A percentile compares a stretch with the other conserved stretches of the same genome.
Evolutionary conservation across 2,329 filamentous ascomycete genomes (phyloP).

Genomic region (Diaporthe capsici): DNA sequence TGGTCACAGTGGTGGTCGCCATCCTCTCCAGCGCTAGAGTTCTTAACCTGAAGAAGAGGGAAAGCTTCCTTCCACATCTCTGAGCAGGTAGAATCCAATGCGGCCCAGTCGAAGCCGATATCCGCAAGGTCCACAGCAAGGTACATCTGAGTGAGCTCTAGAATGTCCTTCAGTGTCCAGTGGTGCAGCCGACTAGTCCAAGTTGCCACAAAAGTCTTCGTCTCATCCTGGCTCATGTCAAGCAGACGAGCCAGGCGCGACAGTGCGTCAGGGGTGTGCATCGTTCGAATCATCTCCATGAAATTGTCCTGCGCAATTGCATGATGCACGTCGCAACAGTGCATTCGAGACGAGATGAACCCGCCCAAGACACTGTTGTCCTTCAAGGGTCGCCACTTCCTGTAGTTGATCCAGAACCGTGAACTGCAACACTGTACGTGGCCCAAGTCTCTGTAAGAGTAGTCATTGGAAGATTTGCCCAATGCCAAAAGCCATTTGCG

Average conservation of each 20-base stretch:
- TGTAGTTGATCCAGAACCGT: background rate
- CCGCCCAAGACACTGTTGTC: conserved; percentile 14
- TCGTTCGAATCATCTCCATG: conserved; percentile 20
- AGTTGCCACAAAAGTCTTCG: conserved; percentile 1
- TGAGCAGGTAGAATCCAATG: background rate
- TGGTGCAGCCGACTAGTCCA: conserved; percentile 25
- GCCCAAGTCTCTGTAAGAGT: conserved; percentile 10
- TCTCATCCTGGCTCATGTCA: background rate
- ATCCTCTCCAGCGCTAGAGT: background rate
- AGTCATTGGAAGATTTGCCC: background rate
- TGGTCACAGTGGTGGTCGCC: background rate
- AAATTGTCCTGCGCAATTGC: background rate
- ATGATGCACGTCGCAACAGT: background rate
- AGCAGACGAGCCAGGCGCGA: background rate
- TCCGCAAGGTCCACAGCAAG: conserved; percentile 29
- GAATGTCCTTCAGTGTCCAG: conserved; percentile 25
- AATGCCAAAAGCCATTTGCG: conserved; percentile 21
- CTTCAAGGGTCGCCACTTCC: conserved; percentile 20
- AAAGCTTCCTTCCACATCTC: conserved; percentile 20
- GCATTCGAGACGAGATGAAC: conserved; percentile 4
- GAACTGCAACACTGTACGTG: background rate
- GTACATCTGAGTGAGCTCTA: conserved; percentile 35
- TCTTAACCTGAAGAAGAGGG: background rate
- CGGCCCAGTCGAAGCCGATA: conserved; percentile 26
- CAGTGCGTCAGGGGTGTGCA: conserved; percentile 3